A percentile compares a stretch with the other conserved stretches of the same genome.
Evolutionary conservation across 495 filamentous ascomycete genomes (phyloP).

Genomic region (Daldinia grandis): DNA sequence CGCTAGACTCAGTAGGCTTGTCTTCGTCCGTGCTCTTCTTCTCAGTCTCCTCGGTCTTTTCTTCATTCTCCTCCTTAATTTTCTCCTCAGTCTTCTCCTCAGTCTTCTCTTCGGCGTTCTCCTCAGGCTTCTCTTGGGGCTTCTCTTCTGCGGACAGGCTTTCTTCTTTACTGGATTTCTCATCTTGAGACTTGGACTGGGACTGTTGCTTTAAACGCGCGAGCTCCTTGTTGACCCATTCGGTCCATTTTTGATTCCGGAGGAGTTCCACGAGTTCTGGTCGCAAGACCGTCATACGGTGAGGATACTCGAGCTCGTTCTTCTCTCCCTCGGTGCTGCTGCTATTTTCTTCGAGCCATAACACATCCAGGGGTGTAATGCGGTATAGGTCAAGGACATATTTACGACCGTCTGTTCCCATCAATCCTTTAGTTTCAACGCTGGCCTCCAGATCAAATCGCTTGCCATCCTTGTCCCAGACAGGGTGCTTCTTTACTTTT

Average conservation of each 20-base stretch:
- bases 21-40: conserved; percentile 36
- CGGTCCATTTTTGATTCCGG: conserved; percentile 83
- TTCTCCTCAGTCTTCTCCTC: background rate
- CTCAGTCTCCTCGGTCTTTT: conserved; percentile 4
- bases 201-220: conserved; percentile 57
- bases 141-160: conserved; percentile 41
- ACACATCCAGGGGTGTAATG: conserved; percentile 88
- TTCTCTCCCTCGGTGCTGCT: conserved; percentile 52
- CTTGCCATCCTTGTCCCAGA: conserved; percentile 96
- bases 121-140: conserved; percentile 2
- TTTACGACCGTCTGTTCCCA: conserved; percentile 96
- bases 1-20: conserved; percentile 46
- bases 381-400: conserved; percentile 98
- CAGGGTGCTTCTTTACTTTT: conserved; percentile 90
- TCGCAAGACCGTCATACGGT: conserved; percentile 92
- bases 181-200: conserved; percentile 41
- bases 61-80: background rate
- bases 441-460: conserved; percentile 92
- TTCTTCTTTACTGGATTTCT: conserved; percentile 35
- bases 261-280: conserved; percentile 87
- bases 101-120: background rate
- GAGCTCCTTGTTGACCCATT: conserved; percentile 81
- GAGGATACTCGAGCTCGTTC: conserved; percentile 75
- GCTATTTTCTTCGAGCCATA: conserved; percentile 81
- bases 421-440: conserved; percentile 96